These are phyloP conservation scores for Cynara cardunculus DNA, from an alignment of 129 eudicot species.

Conservation along the genomic window DNA sequence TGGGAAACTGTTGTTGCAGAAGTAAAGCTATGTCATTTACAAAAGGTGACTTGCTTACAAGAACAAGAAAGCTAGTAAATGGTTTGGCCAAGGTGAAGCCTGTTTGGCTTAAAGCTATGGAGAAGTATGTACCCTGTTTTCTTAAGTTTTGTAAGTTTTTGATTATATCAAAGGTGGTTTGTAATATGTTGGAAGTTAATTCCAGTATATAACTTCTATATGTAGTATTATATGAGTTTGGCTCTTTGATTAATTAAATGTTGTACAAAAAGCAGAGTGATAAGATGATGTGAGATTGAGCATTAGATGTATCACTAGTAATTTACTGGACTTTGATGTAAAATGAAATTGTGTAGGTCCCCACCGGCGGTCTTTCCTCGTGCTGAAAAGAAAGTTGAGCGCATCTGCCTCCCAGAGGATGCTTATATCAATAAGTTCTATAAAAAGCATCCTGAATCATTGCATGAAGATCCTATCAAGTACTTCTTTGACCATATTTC, in stretches of 20 bases:
- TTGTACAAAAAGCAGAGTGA: background rate
- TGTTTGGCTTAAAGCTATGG: slow-evolving; percentile 91
- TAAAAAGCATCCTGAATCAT: slow-evolving; percentile 69
- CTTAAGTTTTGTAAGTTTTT: background rate
- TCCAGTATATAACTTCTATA: background rate
- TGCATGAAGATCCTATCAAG: slow-evolving; percentile 82
- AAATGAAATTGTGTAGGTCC: slow-evolving; percentile 41
- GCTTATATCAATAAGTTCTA: slow-evolving; percentile 60
- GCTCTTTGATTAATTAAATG: background rate
- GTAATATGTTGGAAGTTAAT: background rate
- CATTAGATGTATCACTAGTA: background rate
- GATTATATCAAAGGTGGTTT: background rate
- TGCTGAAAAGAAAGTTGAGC: slow-evolving; percentile 57
- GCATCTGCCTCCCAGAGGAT: slow-evolving; percentile 75
- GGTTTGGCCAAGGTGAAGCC: slow-evolving; percentile 86
- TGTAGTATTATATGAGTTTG: background rate
- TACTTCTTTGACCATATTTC: slow-evolving; percentile 29
- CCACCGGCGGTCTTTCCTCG: slow-evolving; percentile 86
- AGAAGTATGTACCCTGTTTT: slow-evolving; percentile 45
- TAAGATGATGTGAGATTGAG: background rate
- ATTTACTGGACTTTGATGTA: background rate
- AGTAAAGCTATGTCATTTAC: slow-evolving; percentile 66
- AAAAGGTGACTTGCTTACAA: slow-evolving; percentile 80
- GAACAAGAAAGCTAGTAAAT: slow-evolving; percentile 79
- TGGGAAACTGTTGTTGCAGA: background rate